Evolutionary conservation across 73 alveolate species (phyloP).

Genomic region (Symbiodinium pilosum): DNA sequence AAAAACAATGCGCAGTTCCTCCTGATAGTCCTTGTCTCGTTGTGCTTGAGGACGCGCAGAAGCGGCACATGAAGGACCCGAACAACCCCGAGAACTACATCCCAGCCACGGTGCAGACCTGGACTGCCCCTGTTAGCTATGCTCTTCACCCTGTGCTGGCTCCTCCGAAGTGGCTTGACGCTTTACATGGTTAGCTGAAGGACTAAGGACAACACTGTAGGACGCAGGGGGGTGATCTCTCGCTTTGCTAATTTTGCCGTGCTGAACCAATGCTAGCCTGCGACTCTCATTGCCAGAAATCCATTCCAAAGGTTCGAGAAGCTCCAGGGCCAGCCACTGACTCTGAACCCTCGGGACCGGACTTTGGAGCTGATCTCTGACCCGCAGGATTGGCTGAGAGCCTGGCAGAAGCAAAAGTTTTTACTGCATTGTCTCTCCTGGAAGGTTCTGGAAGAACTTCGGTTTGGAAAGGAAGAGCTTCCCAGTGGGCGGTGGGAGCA

Average conservation of each 20-base stretch:
- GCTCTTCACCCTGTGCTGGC: slow-evolving; percentile 79
- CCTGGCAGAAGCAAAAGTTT: too few species aligned
- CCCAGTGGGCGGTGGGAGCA: slow-evolving; percentile 31
- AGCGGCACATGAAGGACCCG: slow-evolving; percentile 83
- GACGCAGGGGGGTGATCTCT: background rate
- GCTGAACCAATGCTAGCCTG: too few species aligned
- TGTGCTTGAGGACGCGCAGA: slow-evolving; percentile 34
- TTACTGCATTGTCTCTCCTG: background rate
- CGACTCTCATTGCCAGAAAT: too few species aligned
- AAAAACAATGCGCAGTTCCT: too few species aligned
- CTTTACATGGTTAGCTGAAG: background rate
- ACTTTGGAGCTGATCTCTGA: slow-evolving; percentile 77
- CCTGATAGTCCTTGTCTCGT: too few species aligned
- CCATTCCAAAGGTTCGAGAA: slow-evolving; percentile 21
- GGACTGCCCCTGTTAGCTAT: slow-evolving; percentile 90
- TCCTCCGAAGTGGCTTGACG: slow-evolving; percentile 22
- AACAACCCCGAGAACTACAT: slow-evolving; percentile 65
- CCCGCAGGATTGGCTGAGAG: slow-evolving; percentile 2
- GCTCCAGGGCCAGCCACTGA: slow-evolving; percentile 88
- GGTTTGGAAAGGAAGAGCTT: background rate
- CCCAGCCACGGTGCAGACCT: slow-evolving; percentile 52
- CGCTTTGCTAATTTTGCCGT: background rate
- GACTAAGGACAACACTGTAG: background rate
- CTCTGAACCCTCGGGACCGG: slow-evolving; percentile 75
- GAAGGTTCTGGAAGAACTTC: slow-evolving; percentile 39